Conservation (phyloP, 495 filamentous ascomycete genomes). For the Bacidia rubella region DNA sequence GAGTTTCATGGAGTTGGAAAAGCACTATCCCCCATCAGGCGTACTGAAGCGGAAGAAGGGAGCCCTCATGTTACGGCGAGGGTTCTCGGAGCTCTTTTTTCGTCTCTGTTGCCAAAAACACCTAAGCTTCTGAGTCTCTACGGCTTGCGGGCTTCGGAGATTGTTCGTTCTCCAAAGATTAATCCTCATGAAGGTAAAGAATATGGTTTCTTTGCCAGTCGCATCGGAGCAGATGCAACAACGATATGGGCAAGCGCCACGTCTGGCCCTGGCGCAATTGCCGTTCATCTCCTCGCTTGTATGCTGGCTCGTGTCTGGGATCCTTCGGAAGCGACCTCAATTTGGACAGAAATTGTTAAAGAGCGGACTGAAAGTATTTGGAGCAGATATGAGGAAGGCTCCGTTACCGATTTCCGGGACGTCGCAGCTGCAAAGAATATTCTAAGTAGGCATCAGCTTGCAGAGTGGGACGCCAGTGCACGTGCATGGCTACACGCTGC, state of each 20-base stretch:
- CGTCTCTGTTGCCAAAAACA: conserved; percentile 17
- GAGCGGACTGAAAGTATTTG: conserved; percentile 1
- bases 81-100: conserved; percentile 23
- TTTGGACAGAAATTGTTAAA: conserved; percentile 21
- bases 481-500: conserved; percentile 24
- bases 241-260: conserved; percentile 30
- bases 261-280: conserved; percentile 22
- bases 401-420: neutral
- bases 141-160: conserved; percentile 27
- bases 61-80: conserved; percentile 18
- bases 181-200: conserved; percentile 8
- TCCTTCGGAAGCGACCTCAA: conserved; percentile 23
- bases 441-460: conserved; percentile 20
- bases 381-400: neutral
- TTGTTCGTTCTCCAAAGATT: conserved; percentile 12
- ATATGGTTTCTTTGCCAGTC: conserved; percentile 13
- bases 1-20: conserved; percentile 20
- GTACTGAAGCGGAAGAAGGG: conserved; percentile 20
- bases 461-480: conserved; percentile 27
- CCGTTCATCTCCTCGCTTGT: conserved; percentile 27
- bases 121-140: conserved; percentile 26
- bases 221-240: conserved; percentile 22
- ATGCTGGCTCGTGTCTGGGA: conserved; percentile 25
- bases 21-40: conserved; percentile 14
- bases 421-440: conserved; percentile 10